Conservation (phyloP, 805 yeast species). For the Cyberlindnera mycetangii region DNA sequence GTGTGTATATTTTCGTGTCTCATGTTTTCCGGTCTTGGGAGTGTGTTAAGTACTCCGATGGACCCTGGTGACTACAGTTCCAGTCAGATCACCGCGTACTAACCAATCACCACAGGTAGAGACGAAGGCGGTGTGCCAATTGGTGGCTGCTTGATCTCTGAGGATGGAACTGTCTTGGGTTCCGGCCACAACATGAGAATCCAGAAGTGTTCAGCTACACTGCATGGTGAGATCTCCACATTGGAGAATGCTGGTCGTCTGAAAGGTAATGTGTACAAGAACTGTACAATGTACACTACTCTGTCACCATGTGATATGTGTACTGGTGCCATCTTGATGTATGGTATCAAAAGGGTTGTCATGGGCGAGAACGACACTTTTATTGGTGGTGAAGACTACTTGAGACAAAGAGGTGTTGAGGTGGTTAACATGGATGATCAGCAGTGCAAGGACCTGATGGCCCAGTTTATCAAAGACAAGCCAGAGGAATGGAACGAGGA, state of each 20-base stretch:
- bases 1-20: constrained; percentile 28
- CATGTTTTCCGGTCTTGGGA: too few relatives aligned
- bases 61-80: too few relatives aligned
- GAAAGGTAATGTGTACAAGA: constrained; percentile 72
- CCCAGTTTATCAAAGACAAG: constrained; percentile 68
- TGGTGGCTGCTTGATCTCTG: constrained; percentile 69
- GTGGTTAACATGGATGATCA: constrained; percentile 57
- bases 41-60: too few relatives aligned
- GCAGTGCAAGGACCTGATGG: constrained; percentile 71
- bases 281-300: constrained; percentile 86
- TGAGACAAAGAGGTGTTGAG: constrained; percentile 66
- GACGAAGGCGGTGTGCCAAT: constrained; percentile 92
- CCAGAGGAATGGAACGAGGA: constrained; percentile 84
- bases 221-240: constrained; percentile 91
- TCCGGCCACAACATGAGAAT: constrained; percentile 89
- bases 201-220: constrained; percentile 77
- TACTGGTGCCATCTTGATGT: constrained; percentile 86
- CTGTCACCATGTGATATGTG: constrained; percentile 95
- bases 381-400: constrained; percentile 77
- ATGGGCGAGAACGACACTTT: constrained; percentile 86
- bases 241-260: constrained; percentile 90
- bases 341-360: constrained; percentile 84
- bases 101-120: constrained; percentile 4
- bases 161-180: constrained; percentile 80
- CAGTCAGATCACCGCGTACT: too few relatives aligned